phyloP scores from a whole-genome alignment of 768 basidiomycete species.

The Mycena maculata region DNA sequence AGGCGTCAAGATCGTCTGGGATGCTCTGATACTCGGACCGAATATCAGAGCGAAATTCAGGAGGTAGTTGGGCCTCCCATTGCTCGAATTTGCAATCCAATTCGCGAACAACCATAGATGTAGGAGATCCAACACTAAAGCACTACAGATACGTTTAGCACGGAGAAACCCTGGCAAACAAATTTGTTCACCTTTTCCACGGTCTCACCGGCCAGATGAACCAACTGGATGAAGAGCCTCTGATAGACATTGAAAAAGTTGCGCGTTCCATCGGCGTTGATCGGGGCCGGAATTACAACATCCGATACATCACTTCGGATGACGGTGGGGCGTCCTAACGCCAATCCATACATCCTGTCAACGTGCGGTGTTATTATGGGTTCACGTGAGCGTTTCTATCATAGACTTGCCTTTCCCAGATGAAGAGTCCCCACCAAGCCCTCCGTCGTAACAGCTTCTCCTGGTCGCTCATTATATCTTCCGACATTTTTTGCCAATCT shows the following conservation, averaged over 20 bases:
- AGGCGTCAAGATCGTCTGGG: constrained; percentile 39
- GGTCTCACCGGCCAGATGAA: constrained; percentile 54
- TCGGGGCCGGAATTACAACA: constrained; percentile 49
- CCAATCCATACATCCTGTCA: constrained; percentile 54
- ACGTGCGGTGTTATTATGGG: constrained; percentile 24
- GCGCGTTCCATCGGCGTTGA: constrained; percentile 45
- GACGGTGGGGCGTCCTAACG: constrained; percentile 60
- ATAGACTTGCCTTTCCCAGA: constrained; percentile 54
- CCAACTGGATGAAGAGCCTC: constrained; percentile 50
- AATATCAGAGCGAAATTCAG: constrained; percentile 52
- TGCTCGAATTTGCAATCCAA: constrained; percentile 56
- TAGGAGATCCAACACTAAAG: constrained; percentile 49
- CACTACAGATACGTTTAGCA: constrained; percentile 41
- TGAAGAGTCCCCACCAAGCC: constrained; percentile 58
- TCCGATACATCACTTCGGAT: constrained; percentile 49
- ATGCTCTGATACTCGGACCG: constrained; percentile 39
- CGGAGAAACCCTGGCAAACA: background rate
- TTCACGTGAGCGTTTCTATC: constrained; percentile 4
- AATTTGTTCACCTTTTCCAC: constrained; percentile 49
- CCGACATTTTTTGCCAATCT: constrained; percentile 53
- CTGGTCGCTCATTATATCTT: constrained; percentile 43
- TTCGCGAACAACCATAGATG: constrained; percentile 50
- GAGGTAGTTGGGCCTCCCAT: constrained; percentile 57
- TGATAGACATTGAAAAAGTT: constrained; percentile 53
- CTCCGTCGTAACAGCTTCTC: constrained; percentile 54